phyloP scores from a whole-genome alignment of 139 green algal genomes.

The Auxenochlorella pyrenoidosa region DNA sequence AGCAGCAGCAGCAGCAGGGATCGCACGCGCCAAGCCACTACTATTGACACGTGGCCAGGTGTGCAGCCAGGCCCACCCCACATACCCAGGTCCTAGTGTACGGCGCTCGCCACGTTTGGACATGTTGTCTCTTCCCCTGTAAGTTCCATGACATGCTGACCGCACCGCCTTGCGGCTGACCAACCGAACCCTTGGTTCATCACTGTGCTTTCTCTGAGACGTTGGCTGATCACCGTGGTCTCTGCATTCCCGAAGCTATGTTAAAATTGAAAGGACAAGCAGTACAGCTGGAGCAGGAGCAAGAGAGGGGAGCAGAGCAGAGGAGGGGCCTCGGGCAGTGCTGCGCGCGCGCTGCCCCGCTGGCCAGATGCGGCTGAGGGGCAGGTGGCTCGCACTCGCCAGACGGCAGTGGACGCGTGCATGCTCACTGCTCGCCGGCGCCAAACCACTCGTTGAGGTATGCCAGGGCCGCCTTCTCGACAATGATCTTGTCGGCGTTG shows the following conservation, averaged over 20 bases:
- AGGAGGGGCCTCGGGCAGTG: background rate
- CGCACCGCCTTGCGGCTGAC: background rate
- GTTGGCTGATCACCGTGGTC: too few species aligned
- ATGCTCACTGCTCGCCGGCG: slow-evolving; percentile 32
- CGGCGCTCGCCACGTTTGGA: too few species aligned
- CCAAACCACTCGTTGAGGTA: slow-evolving; percentile 64
- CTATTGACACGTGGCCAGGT: background rate
- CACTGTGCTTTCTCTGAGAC: too few species aligned
- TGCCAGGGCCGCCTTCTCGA: slow-evolving; percentile 84
- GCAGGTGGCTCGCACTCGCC: too few species aligned
- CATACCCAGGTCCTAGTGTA: too few species aligned
- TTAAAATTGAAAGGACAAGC: background rate
- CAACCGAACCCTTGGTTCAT: background rate
- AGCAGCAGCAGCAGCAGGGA: background rate
- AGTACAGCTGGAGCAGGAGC: background rate
- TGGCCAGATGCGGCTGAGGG: too few species aligned
- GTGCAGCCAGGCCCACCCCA: too few species aligned
- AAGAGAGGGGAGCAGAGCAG: background rate
- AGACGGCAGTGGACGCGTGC: too few species aligned
- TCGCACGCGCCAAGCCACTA: background rate
- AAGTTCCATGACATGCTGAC: background rate
- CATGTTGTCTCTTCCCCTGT: background rate
- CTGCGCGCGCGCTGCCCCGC: too few species aligned
- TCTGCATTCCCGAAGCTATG: background rate
- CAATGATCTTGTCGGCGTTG: slow-evolving; percentile 89